phyloP scores from a whole-genome alignment of 2,329 filamentous ascomycete genomes.

The Amesomyces nigricolor region DNA sequence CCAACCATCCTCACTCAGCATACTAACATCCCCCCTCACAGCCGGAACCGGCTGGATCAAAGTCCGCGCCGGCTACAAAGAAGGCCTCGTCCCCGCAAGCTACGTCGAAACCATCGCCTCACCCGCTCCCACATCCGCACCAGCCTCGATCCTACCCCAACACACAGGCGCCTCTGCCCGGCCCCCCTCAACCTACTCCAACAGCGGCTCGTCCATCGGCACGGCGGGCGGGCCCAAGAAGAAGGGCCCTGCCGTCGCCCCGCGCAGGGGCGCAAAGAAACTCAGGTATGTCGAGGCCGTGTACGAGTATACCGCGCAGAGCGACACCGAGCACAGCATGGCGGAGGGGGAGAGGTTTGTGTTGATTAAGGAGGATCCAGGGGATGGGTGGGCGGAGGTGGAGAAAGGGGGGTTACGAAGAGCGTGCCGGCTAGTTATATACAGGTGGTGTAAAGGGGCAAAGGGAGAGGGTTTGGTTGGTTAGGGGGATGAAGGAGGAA shows the following conservation, averaged over 20 bases:
- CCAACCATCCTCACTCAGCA: neutral
- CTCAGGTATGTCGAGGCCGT: slow-evolving; percentile 87
- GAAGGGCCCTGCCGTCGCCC: slow-evolving; percentile 87
- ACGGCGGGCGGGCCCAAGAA: slow-evolving; percentile 55
- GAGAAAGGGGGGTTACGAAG: slow-evolving; percentile 82
- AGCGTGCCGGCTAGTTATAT: slow-evolving; percentile 95
- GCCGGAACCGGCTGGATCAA: slow-evolving; percentile 91
- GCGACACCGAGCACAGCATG: slow-evolving; percentile 86
- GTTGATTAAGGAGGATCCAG: slow-evolving; percentile 76
- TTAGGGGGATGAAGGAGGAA: neutral
- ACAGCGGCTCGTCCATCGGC: slow-evolving; percentile 62
- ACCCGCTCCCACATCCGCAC: slow-evolving; percentile 34
- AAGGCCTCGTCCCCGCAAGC: slow-evolving; percentile 80
- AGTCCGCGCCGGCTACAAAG: slow-evolving; percentile 66
- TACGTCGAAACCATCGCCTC: slow-evolving; percentile 63
- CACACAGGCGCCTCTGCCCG: slow-evolving; percentile 35
- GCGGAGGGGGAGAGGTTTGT: slow-evolving; percentile 86
- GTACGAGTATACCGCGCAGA: slow-evolving; percentile 85
- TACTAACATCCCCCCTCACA: slow-evolving; percentile 38
- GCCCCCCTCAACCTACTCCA: slow-evolving; percentile 58
- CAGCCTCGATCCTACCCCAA: slow-evolving; percentile 41
- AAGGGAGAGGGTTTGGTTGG: neutral
- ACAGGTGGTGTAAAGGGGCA: slow-evolving; percentile 45
- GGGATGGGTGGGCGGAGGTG: slow-evolving; percentile 96
- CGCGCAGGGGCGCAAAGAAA: slow-evolving; percentile 86